A percentile compares a stretch with the other conserved stretches of the same genome.
Evolutionary conservation across 441 rosid genomes (phyloP).

Genomic region (California macrophylla): DNA sequence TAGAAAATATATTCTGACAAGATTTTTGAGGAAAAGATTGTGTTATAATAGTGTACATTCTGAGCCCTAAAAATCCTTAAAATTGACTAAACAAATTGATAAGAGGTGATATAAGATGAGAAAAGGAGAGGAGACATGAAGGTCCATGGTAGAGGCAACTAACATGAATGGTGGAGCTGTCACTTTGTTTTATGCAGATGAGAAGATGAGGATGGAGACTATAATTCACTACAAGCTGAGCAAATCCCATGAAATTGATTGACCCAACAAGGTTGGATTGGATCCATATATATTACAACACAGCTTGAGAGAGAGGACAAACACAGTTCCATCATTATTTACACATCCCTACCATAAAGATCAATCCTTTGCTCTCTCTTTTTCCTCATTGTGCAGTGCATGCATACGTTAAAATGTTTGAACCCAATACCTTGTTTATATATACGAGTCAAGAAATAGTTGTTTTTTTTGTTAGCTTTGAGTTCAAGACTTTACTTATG

Average conservation of each 20-base stretch:
- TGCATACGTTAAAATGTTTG: too few relatives aligned
- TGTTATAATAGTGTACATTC: not conserved
- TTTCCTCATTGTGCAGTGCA: slow-evolving; percentile 37
- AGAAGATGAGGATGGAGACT: slow-evolving; percentile 21
- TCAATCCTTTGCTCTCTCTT: slow-evolving; percentile 24
- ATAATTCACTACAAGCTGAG: slow-evolving; percentile 5
- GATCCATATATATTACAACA: slow-evolving; percentile 22
- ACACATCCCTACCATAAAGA: slow-evolving; percentile 25
- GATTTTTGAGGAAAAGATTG: not conserved
- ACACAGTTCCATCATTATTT: slow-evolving; percentile 32
- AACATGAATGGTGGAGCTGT: slow-evolving; percentile 53
- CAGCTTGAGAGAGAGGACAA: slow-evolving; percentile 23
- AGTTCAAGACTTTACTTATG: too few relatives aligned
- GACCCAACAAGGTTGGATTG: slow-evolving; percentile 52
- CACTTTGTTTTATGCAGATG: slow-evolving; percentile 36
- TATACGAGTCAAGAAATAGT: too few relatives aligned
- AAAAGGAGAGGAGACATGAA: slow-evolving; percentile 17
- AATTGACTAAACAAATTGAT: not conserved
- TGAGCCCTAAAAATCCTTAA: not conserved
- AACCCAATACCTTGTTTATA: too few relatives aligned
- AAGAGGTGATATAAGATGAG: slow-evolving; percentile 4
- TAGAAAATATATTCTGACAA: not conserved
- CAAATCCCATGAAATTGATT: slow-evolving; percentile 33
- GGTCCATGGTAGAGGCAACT: slow-evolving; percentile 44
- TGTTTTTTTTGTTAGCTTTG: too few relatives aligned